Evolutionary conservation across 2,329 filamentous ascomycete genomes (phyloP).

Genomic region (Xylaria sp.): DNA sequence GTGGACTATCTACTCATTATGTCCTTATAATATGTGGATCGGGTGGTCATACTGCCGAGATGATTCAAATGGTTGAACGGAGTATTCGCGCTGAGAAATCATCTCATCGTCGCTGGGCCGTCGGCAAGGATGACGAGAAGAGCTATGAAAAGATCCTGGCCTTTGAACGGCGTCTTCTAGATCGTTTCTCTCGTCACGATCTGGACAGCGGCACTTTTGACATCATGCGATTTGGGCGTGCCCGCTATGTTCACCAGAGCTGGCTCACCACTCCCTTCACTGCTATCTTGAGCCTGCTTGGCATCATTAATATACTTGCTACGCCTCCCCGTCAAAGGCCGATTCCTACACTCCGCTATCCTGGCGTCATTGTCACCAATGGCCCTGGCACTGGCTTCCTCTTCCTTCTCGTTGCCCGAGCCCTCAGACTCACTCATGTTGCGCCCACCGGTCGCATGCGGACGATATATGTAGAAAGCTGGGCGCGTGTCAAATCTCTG

Average conservation of each 20-base stretch:
- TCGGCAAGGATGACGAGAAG: constrained; percentile 79
- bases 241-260: constrained; percentile 83
- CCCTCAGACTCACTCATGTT: constrained; percentile 58
- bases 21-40: constrained; percentile 87
- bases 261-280: constrained; percentile 78
- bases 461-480: constrained; percentile 90
- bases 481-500: constrained; percentile 83
- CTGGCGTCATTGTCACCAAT: constrained; percentile 84
- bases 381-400: constrained; percentile 90
- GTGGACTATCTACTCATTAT: constrained; percentile 53
- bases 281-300: constrained; percentile 71
- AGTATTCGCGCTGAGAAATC: constrained; percentile 61
- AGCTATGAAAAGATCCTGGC: constrained; percentile 75
- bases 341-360: constrained; percentile 59
- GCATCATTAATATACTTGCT: constrained; percentile 67
- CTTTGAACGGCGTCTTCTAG: constrained; percentile 49
- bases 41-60: constrained; percentile 94
- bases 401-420: constrained; percentile 64
- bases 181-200: constrained; percentile 45
- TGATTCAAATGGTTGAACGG: constrained; percentile 82
- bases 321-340: constrained; percentile 42
- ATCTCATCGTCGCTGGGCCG: constrained; percentile 81
- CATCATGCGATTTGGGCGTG: constrained; percentile 76
- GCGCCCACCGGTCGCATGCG: constrained; percentile 68
- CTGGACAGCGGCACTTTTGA: constrained; percentile 63